Evolutionary conservation across 352 stramenopile species (phyloP).

Genomic region (Phytophthora quininea): DNA sequence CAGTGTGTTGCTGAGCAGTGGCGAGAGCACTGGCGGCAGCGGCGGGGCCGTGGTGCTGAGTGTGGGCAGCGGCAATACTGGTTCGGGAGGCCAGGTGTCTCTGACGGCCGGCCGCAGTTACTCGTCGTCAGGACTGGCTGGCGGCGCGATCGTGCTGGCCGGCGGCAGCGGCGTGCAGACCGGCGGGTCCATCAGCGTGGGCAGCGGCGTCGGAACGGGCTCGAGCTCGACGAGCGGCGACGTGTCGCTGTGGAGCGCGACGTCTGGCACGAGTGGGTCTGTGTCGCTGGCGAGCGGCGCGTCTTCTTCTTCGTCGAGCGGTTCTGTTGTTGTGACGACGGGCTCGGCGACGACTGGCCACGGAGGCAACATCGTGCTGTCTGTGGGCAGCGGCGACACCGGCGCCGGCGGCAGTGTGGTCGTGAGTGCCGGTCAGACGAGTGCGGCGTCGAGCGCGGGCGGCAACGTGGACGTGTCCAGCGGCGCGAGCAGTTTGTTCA

Average conservation of each 20-base stretch:
- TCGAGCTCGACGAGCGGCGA: constrained; percentile 6
- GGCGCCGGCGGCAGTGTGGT: background rate
- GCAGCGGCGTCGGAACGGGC: constrained; percentile 6
- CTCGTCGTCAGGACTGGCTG: background rate
- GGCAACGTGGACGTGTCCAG: background rate
- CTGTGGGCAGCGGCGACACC: constrained; percentile 28
- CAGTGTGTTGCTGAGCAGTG: constrained; percentile 10
- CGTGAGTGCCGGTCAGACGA: constrained; percentile 16
- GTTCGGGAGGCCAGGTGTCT: constrained; percentile 16
- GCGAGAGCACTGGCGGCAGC: constrained; percentile 14
- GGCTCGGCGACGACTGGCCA: constrained; percentile 10
- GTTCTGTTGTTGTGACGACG: constrained; percentile 13
- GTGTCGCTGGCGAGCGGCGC: constrained; percentile 1
- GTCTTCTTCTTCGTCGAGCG: constrained; percentile 7
- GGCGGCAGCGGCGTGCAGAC: constrained; percentile 1
- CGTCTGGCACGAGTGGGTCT: background rate
- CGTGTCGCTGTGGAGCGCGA: constrained; percentile 12
- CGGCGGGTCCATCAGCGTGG: background rate
- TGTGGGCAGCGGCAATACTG: constrained; percentile 29
- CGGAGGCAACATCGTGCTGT: constrained; percentile 25
- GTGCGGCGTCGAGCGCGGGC: constrained; percentile 1
- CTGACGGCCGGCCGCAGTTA: constrained; percentile 12
- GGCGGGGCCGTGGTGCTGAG: constrained; percentile 26
- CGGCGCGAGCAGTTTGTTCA: constrained; percentile 3
- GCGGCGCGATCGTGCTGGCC: constrained; percentile 12